Base-by-base conservation (phyloP, 306 rosid genomes). In the Senna siamea region DNA sequence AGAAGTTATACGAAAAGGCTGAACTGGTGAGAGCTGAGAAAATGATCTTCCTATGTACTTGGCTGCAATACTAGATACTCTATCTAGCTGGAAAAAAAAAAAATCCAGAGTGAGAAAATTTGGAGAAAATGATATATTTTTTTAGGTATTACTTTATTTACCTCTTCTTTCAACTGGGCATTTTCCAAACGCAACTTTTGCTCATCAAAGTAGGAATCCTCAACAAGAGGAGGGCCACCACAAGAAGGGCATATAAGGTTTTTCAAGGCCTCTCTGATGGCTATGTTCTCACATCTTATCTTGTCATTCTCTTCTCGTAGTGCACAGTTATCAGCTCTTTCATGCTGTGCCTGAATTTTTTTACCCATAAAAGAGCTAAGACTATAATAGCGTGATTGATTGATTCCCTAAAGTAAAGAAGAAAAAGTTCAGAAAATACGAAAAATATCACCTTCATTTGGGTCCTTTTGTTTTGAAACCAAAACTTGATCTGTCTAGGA, bases 391-490 rank as follows among this genome's bases (percentile, higher is more conserved):
- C 5, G 1, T 3, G n/a, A 46, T 3, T 2, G 30, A 26, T 26
- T 46, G 17, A 2, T 46, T 46, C 51, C 17, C 51, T 46, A n/a
- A 46, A 14, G 17, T 46, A 12, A 46, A 46, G 51, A 51, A 51
- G 18, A 54, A 4, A 61, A 22, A 37, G 6, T n/a, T 8, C 0
- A 26, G 30, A 35, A 44, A 48, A 73, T 2, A 10, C 5, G 3
- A 41, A 69, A 0, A 10, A 41, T 41, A 41, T 9, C 22, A 89
- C 98, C 97, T 93, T 93, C 97, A 89, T 86, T 84, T 93, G 98
- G 76, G 98, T 93, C 79, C 98, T 83, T 54, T 97, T 78, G 76
- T 93, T 93, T 67, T 93, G 98, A 76, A 93, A 93, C 98, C 98
- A 93, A 78, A 93, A 93, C 61, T 93, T 93, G 93, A 93, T 90